phyloP scores from a whole-genome alignment of 164 flowering plant species.

The Saururus chinensis region DNA sequence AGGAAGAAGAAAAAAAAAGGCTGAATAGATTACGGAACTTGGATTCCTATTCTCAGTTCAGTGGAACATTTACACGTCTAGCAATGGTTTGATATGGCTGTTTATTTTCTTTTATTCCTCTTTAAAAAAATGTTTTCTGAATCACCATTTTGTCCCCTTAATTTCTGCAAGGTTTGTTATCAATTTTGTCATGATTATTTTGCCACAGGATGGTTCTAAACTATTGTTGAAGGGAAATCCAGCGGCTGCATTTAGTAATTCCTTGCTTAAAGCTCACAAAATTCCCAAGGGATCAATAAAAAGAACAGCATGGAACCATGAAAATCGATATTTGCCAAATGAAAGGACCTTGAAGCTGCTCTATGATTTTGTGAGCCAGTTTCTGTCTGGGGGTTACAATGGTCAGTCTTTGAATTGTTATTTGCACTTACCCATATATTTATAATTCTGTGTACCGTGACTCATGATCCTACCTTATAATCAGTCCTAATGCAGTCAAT shows the following conservation, averaged over 20 bases:
- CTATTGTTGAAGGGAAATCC: conserved; percentile 69
- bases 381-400: conserved; percentile 81
- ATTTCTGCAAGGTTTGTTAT: neutral
- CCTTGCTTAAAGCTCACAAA: conserved; percentile 34
- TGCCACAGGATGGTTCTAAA: conserved; percentile 85
- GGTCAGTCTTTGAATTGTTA: conserved; percentile 26
- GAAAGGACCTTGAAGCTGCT: conserved; percentile 40
- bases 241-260: conserved; percentile 25
- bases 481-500: conserved; percentile 85
- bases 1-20: conserved; percentile 62
- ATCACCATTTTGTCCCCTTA: neutral
- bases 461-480: conserved; percentile 6
- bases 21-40: conserved; percentile 29
- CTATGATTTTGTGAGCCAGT: conserved; percentile 62
- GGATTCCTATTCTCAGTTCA: conserved; percentile 56
- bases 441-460: conserved; percentile 2
- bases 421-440: neutral
- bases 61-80: conserved; percentile 69
- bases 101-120: neutral
- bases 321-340: conserved; percentile 40
- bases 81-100: conserved; percentile 42
- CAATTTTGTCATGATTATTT: neutral
- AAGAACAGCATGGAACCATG: conserved; percentile 54
- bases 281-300: conserved; percentile 46
- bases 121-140: too few relatives aligned